Evolutionary conservation across 2,329 filamentous ascomycete species (phyloP).

Genomic region (Talaromyces sp.): DNA sequence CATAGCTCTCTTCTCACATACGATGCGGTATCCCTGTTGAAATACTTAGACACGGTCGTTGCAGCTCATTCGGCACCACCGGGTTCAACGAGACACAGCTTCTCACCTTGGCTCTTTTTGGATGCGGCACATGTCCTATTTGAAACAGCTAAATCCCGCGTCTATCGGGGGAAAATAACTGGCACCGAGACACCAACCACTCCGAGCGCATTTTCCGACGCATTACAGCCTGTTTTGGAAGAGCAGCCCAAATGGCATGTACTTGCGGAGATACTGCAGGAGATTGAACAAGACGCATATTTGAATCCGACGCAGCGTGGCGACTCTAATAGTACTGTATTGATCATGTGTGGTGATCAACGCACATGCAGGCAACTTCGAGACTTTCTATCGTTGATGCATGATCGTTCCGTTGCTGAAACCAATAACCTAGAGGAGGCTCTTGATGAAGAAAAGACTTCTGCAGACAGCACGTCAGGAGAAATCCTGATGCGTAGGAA

Average conservation of each 20-base stretch:
- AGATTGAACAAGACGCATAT: conserved; percentile 88
- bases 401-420: conserved; percentile 54
- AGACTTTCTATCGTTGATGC: conserved; percentile 89
- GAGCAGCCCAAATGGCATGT: conserved; percentile 92
- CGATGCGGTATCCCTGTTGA: conserved; percentile 85
- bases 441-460: conserved; percentile 43
- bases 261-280: conserved; percentile 82
- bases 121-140: conserved; percentile 95
- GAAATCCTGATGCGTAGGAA: conserved; percentile 87
- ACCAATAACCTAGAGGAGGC: conserved; percentile 20
- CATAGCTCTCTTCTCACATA: conserved; percentile 67
- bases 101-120: conserved; percentile 93
- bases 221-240: conserved; percentile 77
- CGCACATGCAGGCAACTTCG: conserved; percentile 81
- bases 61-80: conserved; percentile 85
- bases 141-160: conserved; percentile 78
- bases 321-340: conserved; percentile 83
- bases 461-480: conserved; percentile 62
- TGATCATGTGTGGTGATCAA: conserved; percentile 93
- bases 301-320: conserved; percentile 73
- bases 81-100: conserved; percentile 79
- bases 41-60: conserved; percentile 90
- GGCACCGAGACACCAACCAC: conserved; percentile 51
- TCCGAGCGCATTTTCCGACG: conserved; percentile 53
- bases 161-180: conserved; percentile 72